phyloP scores from a whole-genome alignment of 352 stramenopile species.

The Phytophthora ohioensis region DNA sequence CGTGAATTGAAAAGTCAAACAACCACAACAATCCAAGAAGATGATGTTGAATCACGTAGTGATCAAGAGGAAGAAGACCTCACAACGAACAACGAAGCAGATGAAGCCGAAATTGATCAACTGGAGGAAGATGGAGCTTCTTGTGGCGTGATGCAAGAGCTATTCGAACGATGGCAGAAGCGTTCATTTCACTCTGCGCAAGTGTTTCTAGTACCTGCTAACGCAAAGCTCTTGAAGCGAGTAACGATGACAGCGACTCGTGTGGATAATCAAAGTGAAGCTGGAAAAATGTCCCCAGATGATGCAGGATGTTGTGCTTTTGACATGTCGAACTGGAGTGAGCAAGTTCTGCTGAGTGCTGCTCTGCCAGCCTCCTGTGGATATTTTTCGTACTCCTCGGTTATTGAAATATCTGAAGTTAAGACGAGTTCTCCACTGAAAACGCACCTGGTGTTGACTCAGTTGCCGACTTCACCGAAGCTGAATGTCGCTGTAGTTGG shows the following conservation, averaged over 20 bases:
- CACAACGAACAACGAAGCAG: not conserved
- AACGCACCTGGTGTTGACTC: slow-evolving; percentile 35
- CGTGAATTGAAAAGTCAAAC: slow-evolving; percentile 1
- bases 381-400: slow-evolving; percentile 49
- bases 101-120: not conserved
- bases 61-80: slow-evolving; percentile 10
- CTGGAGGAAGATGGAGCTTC: not conserved
- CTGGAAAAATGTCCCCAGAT: slow-evolving; percentile 42
- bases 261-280: slow-evolving; percentile 50
- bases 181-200: slow-evolving; percentile 53
- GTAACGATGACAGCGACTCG: slow-evolving; percentile 44
- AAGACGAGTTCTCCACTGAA: not conserved
- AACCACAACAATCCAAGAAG: slow-evolving; percentile 22
- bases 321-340: slow-evolving; percentile 68
- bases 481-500: slow-evolving; percentile 23
- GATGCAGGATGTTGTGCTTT: slow-evolving; percentile 59
- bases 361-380: slow-evolving; percentile 16
- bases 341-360: slow-evolving; percentile 52
- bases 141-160: not conserved
- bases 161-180: slow-evolving; percentile 42
- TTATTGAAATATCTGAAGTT: slow-evolving; percentile 30
- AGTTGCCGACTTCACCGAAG: slow-evolving; percentile 28
- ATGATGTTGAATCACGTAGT: slow-evolving; percentile 19
- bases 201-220: slow-evolving; percentile 52
- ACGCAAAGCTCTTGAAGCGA: slow-evolving; percentile 44